These are phyloP conservation scores for Globisporangium heterothallicum DNA, from an alignment of 352 stramenopile species.

Conservation along the genomic window DNA sequence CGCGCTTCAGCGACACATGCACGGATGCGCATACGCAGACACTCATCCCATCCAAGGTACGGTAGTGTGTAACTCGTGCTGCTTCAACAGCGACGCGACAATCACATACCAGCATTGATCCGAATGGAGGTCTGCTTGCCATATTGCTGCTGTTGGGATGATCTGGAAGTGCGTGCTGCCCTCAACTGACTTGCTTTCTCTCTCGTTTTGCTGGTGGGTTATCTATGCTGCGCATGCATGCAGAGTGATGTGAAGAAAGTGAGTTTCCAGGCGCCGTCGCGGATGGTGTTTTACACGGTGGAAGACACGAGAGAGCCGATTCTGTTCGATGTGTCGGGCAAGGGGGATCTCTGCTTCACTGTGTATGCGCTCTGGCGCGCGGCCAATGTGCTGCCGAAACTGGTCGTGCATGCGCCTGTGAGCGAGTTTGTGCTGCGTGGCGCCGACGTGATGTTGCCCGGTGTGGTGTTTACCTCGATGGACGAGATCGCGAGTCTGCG, in stretches of 20 bases:
- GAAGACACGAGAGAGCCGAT: conserved; percentile 60
- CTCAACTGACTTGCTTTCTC: neutral
- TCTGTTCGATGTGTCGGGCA: conserved; percentile 67
- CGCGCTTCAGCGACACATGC: conserved; percentile 24
- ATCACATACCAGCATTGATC: too few relatives aligned
- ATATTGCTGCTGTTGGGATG: neutral
- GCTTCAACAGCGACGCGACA: neutral
- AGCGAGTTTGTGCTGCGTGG: conserved; percentile 77
- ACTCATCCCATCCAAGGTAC: conserved; percentile 43
- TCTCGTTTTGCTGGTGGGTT: conserved; percentile 2
- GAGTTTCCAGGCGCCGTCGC: conserved; percentile 70
- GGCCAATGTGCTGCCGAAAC: conserved; percentile 37
- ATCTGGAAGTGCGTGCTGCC: neutral
- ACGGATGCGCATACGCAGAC: conserved; percentile 35
- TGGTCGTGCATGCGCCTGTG: conserved; percentile 72
- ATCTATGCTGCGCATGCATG: neutral
- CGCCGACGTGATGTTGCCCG: conserved; percentile 80
- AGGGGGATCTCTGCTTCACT: conserved; percentile 37
- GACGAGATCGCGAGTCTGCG: conserved; percentile 49
- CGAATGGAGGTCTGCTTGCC: too few relatives aligned
- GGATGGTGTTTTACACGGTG: conserved; percentile 60
- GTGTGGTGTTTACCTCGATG: conserved; percentile 54
- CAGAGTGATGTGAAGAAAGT: conserved; percentile 60
- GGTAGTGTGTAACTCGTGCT: neutral
- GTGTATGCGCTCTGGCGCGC: conserved; percentile 70